Evolutionary conservation across 768 basidiomycete genomes (phyloP).

Genomic region (Suillus americanus): DNA sequence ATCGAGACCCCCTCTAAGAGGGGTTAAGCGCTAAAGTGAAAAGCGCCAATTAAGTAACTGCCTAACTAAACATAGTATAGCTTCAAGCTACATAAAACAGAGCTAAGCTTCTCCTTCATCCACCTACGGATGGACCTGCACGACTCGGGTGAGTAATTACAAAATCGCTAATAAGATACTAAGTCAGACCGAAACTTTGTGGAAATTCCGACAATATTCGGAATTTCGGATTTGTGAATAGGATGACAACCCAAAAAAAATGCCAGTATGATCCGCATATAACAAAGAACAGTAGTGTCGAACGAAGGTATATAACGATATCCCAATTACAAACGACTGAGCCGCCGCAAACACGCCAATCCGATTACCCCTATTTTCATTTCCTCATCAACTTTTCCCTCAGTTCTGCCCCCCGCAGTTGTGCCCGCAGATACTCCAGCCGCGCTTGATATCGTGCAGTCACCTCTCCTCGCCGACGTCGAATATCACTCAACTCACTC

Average conservation of each 20-base stretch:
- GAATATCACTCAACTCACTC: slow-evolving; percentile 67
- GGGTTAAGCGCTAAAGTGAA: neutral
- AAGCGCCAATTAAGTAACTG: no score
- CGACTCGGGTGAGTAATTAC: neutral
- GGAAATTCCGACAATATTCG: neutral
- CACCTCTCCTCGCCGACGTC: slow-evolving; percentile 68
- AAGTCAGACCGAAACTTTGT: neutral
- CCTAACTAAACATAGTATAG: no score
- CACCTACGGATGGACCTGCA: no score
- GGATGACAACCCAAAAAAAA: neutral
- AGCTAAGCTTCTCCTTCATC: no score
- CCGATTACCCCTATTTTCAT: slow-evolving; percentile 24
- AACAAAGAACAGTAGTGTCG: neutral
- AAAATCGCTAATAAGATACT: neutral
- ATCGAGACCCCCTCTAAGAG: neutral
- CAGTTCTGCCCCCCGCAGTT: slow-evolving; percentile 79
- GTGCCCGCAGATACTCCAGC: slow-evolving; percentile 77
- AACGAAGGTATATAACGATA: slow-evolving; percentile 5
- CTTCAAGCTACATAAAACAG: neutral
- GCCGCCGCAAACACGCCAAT: neutral
- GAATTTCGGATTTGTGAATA: neutral
- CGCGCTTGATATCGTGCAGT: slow-evolving; percentile 70
- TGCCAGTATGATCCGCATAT: neutral
- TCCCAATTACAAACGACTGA: neutral
- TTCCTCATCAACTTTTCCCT: slow-evolving; percentile 78